Conservation (phyloP, 495 filamentous ascomycete genomes). For the Aspergillus asperescens region DNA sequence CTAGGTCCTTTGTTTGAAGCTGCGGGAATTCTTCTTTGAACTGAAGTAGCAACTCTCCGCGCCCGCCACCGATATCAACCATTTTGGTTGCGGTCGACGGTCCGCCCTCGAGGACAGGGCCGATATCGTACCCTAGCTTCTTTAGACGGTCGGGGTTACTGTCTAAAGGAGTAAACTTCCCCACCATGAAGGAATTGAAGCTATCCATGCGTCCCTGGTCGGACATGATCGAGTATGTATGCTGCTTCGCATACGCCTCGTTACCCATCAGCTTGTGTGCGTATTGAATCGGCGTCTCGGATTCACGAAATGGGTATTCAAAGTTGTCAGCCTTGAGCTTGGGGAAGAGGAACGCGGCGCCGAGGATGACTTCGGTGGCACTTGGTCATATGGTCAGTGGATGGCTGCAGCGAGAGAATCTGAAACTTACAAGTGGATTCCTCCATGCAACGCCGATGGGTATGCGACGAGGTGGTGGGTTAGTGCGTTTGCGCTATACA, state of each 20-base stretch:
- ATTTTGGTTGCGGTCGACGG: conserved; percentile 26
- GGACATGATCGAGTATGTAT: conserved; percentile 38
- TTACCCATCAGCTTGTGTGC: conserved; percentile 33
- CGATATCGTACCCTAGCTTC: conserved; percentile 26
- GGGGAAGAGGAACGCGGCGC: conserved; percentile 32
- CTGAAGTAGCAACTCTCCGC: conserved; percentile 46
- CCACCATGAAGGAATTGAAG: conserved; percentile 41
- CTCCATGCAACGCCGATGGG: conserved; percentile 36
- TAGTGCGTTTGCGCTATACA: conserved; percentile 29
- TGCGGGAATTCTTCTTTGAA: conserved; percentile 39
- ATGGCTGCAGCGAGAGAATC: neutral
- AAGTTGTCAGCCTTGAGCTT: conserved; percentile 32
- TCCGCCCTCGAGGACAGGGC: neutral
- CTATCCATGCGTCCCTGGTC: conserved; percentile 36
- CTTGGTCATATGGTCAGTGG: conserved; percentile 9
- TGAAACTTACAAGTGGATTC: conserved; percentile 31
- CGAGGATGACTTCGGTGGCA: conserved; percentile 34
- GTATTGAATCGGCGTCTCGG: conserved; percentile 32
- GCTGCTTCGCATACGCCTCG: conserved; percentile 24
- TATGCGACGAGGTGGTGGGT: conserved; percentile 32
- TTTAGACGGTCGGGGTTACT: conserved; percentile 29
- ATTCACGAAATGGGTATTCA: conserved; percentile 32
- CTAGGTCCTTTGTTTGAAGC: conserved; percentile 25
- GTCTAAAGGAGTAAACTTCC: conserved; percentile 31
- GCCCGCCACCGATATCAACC: conserved; percentile 52